Conservation (phyloP, 2,329 filamentous ascomycete genomes). For the Beauveria pseudobassiana region DNA sequence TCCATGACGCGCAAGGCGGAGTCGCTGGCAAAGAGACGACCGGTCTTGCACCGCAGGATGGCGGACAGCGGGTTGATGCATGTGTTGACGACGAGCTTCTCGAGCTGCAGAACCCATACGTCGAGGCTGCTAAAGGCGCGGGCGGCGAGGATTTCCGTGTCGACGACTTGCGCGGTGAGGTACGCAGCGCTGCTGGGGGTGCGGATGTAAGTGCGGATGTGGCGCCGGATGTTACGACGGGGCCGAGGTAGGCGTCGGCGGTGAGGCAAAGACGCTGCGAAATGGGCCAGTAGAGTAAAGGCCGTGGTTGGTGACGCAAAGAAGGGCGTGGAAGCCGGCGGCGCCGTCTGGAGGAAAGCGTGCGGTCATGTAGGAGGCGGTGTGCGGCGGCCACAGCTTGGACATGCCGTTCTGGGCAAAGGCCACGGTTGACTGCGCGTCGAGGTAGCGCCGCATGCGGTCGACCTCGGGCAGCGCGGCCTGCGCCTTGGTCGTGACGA, state of each 20-base stretch:
- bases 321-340: conserved; percentile 58
- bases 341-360: conserved; percentile 28
- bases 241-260: conserved; percentile 40
- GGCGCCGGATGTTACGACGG: conserved; percentile 25
- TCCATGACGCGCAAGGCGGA: conserved; percentile 53
- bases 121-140: conserved; percentile 32
- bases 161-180: conserved; percentile 34
- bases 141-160: conserved; percentile 36
- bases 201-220: neutral
- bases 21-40: conserved; percentile 55
- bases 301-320: conserved; percentile 56
- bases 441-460: conserved; percentile 53
- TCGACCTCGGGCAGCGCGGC: conserved; percentile 56
- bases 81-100: conserved; percentile 76
- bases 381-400: conserved; percentile 47
- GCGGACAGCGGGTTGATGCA: conserved; percentile 82
- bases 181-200: conserved; percentile 21
- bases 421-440: conserved; percentile 61
- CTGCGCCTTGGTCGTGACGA: conserved; percentile 70
- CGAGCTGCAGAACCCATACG: conserved; percentile 60
- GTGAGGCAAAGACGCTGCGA: conserved; percentile 43
- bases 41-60: conserved; percentile 69
- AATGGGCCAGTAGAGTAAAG: conserved; percentile 45
- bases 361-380: conserved; percentile 32
- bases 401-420: conserved; percentile 89